These are phyloP conservation scores for Penicillium coffeae DNA, from an alignment of 495 filamentous ascomycete species.

Conservation along the genomic window DNA sequence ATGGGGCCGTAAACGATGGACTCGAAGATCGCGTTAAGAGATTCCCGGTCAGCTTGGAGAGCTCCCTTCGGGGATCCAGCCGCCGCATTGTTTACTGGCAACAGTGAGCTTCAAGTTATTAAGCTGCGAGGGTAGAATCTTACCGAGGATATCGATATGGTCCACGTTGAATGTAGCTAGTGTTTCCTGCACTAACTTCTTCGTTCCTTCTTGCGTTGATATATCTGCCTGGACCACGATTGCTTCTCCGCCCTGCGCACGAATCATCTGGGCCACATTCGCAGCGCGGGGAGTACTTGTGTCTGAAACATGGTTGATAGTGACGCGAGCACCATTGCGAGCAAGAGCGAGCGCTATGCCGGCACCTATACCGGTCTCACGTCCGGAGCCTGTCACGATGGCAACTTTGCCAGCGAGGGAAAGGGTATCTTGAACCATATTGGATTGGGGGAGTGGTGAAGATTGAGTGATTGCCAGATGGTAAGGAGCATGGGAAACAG, in stretches of 20 bases:
- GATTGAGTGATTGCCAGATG: not conserved
- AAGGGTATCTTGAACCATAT: slow-evolving; percentile 10
- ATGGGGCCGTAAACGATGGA: slow-evolving; percentile 34
- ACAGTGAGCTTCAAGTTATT: slow-evolving; percentile 6
- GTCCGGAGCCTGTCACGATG: slow-evolving; percentile 47
- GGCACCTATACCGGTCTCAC: slow-evolving; percentile 43
- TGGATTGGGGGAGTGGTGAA: not conserved
- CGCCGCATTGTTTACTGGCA: slow-evolving; percentile 14
- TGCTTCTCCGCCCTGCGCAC: slow-evolving; percentile 16
- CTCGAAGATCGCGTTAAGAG: slow-evolving; percentile 18
- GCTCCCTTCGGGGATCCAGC: slow-evolving; percentile 4
- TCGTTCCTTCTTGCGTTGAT: slow-evolving; percentile 11
- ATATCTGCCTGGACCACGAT: slow-evolving; percentile 39
- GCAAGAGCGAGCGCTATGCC: slow-evolving; percentile 39
- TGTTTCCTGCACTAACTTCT: slow-evolving; percentile 9
- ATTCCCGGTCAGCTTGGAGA: slow-evolving; percentile 10
- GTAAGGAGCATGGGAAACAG: not conserved
- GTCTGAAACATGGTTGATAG: slow-evolving; percentile 31
- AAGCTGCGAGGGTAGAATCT: not conserved
- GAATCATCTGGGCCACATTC: slow-evolving; percentile 16
- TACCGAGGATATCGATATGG: slow-evolving; percentile 28
- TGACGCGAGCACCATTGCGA: slow-evolving; percentile 34
- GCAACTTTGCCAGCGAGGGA: slow-evolving; percentile 47
- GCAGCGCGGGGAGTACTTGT: slow-evolving; percentile 25
- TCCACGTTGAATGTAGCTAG: slow-evolving; percentile 9